Evolutionary conservation across 768 basidiomycete species (phyloP).

Genomic region (Kwoniella dejecticola): DNA sequence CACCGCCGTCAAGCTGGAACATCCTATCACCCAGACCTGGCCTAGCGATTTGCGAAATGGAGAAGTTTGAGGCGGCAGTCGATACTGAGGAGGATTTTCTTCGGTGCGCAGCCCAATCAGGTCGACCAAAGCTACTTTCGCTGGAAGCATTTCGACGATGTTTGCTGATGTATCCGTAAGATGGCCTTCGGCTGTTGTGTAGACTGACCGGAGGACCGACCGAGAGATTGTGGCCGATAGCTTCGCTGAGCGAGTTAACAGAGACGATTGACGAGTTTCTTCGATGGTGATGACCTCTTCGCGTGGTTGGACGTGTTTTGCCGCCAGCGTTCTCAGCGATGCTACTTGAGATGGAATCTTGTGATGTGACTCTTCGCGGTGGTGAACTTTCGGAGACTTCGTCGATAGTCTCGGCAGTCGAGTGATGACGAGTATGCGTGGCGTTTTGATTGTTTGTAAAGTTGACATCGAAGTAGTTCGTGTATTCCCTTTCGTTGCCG

Average conservation of each 20-base stretch:
- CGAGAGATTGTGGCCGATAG: slow-evolving; percentile 2
- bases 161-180: slow-evolving; percentile 34
- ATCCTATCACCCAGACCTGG: slow-evolving; percentile 53
- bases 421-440: slow-evolving; percentile 15
- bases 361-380: not conserved
- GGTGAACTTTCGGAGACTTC: slow-evolving; percentile 10
- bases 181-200: slow-evolving; percentile 25
- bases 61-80: slow-evolving; percentile 23
- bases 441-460: slow-evolving; percentile 31
- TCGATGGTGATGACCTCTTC: slow-evolving; percentile 40
- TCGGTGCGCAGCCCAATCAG: slow-evolving; percentile 47
- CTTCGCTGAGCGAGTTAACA: slow-evolving; percentile 34
- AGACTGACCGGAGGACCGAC: slow-evolving; percentile 36
- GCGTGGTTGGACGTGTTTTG: slow-evolving; percentile 19
- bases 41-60: slow-evolving; percentile 34
- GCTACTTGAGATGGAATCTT: slow-evolving; percentile 4
- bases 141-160: slow-evolving; percentile 37
- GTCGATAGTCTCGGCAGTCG: slow-evolving; percentile 6
- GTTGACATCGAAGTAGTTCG: slow-evolving; percentile 52
- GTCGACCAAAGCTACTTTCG: slow-evolving; percentile 35
- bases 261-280: slow-evolving; percentile 44
- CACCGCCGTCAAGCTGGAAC: slow-evolving; percentile 49
- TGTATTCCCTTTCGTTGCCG: slow-evolving; percentile 46
- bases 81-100: slow-evolving; percentile 39
- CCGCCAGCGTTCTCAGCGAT: not conserved